Evolutionary conservation across 2,329 filamentous ascomycete species (phyloP), one percentile per base, ranked within the genome.

Genomic region (Atkinsonella hypoxylon): DNA sequence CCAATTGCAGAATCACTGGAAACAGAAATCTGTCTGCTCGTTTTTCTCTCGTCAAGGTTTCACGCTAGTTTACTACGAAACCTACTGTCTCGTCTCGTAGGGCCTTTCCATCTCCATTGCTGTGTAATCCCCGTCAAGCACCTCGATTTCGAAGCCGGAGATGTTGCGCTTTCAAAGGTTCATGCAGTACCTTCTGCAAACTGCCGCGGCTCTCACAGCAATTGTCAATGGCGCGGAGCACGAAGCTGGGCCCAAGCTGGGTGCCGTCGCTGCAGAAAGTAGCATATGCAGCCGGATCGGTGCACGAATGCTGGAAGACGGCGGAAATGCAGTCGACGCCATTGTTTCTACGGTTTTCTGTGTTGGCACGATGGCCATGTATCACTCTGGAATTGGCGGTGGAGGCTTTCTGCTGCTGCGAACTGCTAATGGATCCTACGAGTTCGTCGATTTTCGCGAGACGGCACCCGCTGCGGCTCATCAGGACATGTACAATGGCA

Each of bases 361-460:
- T 51, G 72, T 85, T 7, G 82, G 82, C 3, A 76, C 78, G 2
- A 69, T 81, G 38, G 78, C 70, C 44, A 83, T 83, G 79, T 82
- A 84, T 55, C 82, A 85, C 59, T 71, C 68, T 56, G 87, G 87
- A 4, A 79, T 91, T 51, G 85, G 84, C 6, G 87, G 88, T 3
- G 87, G 87, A 13, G 87, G 88, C 1, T 93, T 93, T 65, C 79
- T 86, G 75, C 71, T 89, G 2, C 74, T 90, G n/a, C 76, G 83
- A 53, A 68, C 73, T 2, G 66, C 76, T 5, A 76, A 85, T 54
- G 83, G 83, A 5, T 68, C 70, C 9, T 91, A 88, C 61, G 87
- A 94, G 58, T 85, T 81, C 56, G 81, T 95, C 56, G 89, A 95
- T 63, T 95, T 93, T 64, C 76, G 89, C 15, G 89, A 95, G 65